A percentile compares a stretch with the other conserved stretches of the same genome.
Conservation (phyloP, 1,284 basidiomycete genomes). For the Sporisorium iseilematis-ciliati region DNA sequence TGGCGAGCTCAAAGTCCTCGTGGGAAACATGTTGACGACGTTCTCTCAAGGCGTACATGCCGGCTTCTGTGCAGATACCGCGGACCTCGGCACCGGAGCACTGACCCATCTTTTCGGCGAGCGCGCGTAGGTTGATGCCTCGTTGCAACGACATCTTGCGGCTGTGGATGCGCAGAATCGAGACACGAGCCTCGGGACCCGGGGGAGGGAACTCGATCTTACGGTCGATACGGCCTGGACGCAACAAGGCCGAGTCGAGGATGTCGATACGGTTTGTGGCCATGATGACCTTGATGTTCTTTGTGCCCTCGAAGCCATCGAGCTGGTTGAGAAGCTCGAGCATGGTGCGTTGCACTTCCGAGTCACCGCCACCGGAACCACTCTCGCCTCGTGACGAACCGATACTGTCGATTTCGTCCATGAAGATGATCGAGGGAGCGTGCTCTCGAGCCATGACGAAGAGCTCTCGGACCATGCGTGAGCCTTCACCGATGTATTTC, state of each 20-base stretch:
- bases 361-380: constrained; percentile 81
- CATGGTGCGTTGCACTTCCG: constrained; percentile 98
- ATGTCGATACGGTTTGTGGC: constrained; percentile 99
- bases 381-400: constrained; percentile 92
- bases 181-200: constrained; percentile 95
- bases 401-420: constrained; percentile 99
- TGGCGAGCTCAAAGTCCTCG: constrained; percentile 98
- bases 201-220: constrained; percentile 99
- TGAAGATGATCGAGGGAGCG: constrained; percentile 99
- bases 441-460: constrained; percentile 99
- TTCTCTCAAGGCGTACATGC: constrained; percentile 97
- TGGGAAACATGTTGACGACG: constrained; percentile 94
- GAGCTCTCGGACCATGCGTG: constrained; percentile 81
- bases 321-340: constrained; percentile 95
- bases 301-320: constrained; percentile 96
- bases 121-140: constrained; percentile 91
- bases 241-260: constrained; percentile 90
- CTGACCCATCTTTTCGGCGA: constrained; percentile 99
- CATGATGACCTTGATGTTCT: constrained; percentile 99
- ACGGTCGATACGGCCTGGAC: constrained; percentile 96
- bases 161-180: constrained; percentile 95
- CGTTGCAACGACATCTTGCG: constrained; percentile 99
- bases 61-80: constrained; percentile 98
- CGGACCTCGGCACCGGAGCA: constrained; percentile 97
- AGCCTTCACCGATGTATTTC: constrained; percentile 98